Evolutionary conservation across 1,284 basidiomycete genomes (phyloP).

Genomic region (Melampsora americana): DNA sequence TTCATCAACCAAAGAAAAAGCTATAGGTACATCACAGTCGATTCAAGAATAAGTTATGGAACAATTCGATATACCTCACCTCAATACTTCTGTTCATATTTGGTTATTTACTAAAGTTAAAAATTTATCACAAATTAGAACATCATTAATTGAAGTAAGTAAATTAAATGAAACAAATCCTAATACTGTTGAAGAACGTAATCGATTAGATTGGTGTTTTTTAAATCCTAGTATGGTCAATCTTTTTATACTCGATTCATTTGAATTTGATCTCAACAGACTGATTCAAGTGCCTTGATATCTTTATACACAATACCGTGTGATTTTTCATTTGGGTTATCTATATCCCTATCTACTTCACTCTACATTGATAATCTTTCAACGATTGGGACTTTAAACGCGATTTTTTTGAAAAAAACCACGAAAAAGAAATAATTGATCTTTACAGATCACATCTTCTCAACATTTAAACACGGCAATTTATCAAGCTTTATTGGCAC

Average conservation of each 20-base stretch:
- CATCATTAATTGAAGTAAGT: constrained; percentile 66
- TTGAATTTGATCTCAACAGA: no score
- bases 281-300: background rate
- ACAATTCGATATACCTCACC: constrained; percentile 54
- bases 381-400: background rate
- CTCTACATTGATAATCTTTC: background rate
- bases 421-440: constrained; percentile 47
- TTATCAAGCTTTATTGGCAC: constrained; percentile 71
- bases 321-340: background rate
- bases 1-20: no score
- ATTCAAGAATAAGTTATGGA: constrained; percentile 54
- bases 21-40: no score
- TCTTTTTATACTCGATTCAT: constrained; percentile 9
- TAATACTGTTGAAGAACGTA: constrained; percentile 67
- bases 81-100: constrained; percentile 59
- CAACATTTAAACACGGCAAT: constrained; percentile 76
- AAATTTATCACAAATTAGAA: constrained; percentile 64
- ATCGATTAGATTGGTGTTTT: constrained; percentile 79
- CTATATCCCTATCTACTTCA: background rate
- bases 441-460: constrained; percentile 65
- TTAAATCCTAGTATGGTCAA: constrained; percentile 67
- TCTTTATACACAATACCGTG: background rate
- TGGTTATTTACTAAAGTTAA: constrained; percentile 67
- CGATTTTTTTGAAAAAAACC: constrained; percentile 48
- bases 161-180: constrained; percentile 60